A percentile compares a stretch with the other conserved stretches of the same genome.
phyloP scores from a whole-genome alignment of 495 filamentous ascomycete genomes.

The Filosporella fistucella region DNA sequence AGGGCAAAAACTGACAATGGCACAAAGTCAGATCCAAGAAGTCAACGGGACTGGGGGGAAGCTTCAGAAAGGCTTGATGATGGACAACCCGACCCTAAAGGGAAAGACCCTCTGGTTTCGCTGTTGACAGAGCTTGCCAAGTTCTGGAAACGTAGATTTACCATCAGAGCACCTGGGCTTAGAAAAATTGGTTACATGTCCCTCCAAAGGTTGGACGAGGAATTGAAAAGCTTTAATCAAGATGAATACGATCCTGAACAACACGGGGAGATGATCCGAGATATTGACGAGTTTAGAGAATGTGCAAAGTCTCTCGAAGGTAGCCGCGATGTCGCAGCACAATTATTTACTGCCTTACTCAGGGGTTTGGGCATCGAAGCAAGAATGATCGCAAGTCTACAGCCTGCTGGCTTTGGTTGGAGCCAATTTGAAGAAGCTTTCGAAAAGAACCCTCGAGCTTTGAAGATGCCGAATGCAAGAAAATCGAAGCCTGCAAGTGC shows the following conservation, averaged over 20 bases:
- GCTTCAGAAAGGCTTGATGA: constrained; percentile 64
- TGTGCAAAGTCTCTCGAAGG: constrained; percentile 69
- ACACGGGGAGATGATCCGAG: constrained; percentile 71
- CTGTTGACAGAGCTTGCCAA: constrained; percentile 69
- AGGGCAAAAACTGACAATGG: constrained; percentile 34
- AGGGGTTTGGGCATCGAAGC: constrained; percentile 77
- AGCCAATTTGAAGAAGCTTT: constrained; percentile 72
- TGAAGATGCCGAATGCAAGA: constrained; percentile 6
- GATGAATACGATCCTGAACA: constrained; percentile 52
- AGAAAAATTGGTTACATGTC: constrained; percentile 86
- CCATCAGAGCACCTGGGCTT: constrained; percentile 71
- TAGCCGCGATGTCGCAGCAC: constrained; percentile 81
- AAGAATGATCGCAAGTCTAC: constrained; percentile 76
- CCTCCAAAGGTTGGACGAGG: constrained; percentile 58
- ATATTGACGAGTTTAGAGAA: constrained; percentile 60
- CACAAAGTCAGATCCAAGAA: constrained; percentile 36
- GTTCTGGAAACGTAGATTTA: constrained; percentile 87
- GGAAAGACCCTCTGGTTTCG: constrained; percentile 77
- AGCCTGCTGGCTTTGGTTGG: constrained; percentile 89
- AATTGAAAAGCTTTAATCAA: constrained; percentile 60
- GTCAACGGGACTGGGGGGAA: constrained; percentile 69
- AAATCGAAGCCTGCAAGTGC: constrained; percentile 29
- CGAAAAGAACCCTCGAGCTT: constrained; percentile 26
- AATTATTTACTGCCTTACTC: constrained; percentile 88
- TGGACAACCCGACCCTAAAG: constrained; percentile 64